These are phyloP conservation scores for Paecilomyces fulvus DNA, from an alignment of 2,329 filamentous ascomycete genomes.

Conservation along the genomic window DNA sequence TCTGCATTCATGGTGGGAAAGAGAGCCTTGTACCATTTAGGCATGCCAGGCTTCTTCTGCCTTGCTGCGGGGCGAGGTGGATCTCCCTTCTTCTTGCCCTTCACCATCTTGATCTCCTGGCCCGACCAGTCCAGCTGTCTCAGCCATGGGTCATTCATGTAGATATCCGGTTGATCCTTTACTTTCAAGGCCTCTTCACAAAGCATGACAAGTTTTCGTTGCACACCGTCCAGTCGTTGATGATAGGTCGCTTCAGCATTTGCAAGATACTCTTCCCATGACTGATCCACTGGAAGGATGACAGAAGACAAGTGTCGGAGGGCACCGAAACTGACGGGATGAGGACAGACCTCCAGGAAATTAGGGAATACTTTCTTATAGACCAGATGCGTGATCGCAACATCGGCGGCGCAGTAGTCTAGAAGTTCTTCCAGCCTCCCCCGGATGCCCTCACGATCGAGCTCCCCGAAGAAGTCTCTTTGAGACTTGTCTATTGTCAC, in stretches of 20 bases:
- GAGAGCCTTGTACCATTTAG: constrained; percentile 90
- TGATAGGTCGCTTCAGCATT: constrained; percentile 82
- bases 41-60: constrained; percentile 93
- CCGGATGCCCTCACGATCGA: constrained; percentile 63
- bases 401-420: constrained; percentile 92
- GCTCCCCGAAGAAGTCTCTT: constrained; percentile 76
- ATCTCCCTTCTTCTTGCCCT: constrained; percentile 80
- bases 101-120: constrained; percentile 83
- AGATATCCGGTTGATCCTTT: constrained; percentile 61
- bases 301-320: constrained; percentile 87
- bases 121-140: constrained; percentile 91
- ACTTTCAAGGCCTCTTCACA: constrained; percentile 68
- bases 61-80: constrained; percentile 66
- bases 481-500: constrained; percentile 83
- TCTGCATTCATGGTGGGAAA: constrained; percentile 57
- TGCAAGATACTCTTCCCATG: constrained; percentile 76
- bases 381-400: constrained; percentile 85
- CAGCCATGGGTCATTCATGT: constrained; percentile 79
- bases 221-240: constrained; percentile 65
- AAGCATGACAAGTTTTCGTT: constrained; percentile 63
- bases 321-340: constrained; percentile 94
- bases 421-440: constrained; percentile 71
- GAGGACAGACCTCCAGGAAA: constrained; percentile 82
- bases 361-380: constrained; percentile 88
- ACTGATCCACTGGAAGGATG: constrained; percentile 79